Evolutionary conservation across 192 early-diverging fungal genomes (phyloP).

Genomic region (Jimgerdemannia flammicorona): DNA sequence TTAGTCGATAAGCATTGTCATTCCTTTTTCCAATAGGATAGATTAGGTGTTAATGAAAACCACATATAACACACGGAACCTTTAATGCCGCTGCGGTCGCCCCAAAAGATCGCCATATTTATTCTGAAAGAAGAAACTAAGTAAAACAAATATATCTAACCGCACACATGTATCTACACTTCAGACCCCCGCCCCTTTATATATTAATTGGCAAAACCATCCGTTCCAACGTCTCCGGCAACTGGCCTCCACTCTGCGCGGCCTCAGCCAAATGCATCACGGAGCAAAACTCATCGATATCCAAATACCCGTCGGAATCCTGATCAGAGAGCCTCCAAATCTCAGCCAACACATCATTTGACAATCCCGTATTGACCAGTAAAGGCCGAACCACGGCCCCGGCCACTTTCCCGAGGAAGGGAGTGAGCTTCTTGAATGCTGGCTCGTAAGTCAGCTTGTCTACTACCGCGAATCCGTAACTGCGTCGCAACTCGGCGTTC

Average conservation of each 20-base stretch:
- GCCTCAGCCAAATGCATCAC: slow-evolving; percentile 68
- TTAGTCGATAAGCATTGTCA: no score
- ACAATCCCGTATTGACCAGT: slow-evolving; percentile 62
- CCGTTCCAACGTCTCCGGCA: slow-evolving; percentile 45
- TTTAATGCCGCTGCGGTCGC: no score
- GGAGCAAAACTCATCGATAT: slow-evolving; percentile 78
- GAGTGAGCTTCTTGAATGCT: slow-evolving; percentile 42
- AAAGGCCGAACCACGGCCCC: slow-evolving; percentile 54
- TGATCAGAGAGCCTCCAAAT: slow-evolving; percentile 77
- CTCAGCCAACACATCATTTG: slow-evolving; percentile 59
- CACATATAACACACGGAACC: no score
- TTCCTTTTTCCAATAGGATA: no score
- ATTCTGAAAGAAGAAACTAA: no score
- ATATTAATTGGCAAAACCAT: no score
- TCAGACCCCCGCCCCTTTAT: no score
- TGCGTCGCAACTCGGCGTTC: slow-evolving; percentile 27
- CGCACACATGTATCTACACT: no score
- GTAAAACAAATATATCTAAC: no score
- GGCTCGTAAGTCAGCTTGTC: slow-evolving; percentile 46
- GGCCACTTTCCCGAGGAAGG: slow-evolving; percentile 51
- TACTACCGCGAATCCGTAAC: slow-evolving; percentile 50
- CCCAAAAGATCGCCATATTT: no score
- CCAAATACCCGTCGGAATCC: slow-evolving; percentile 78
- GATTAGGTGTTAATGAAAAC: no score
- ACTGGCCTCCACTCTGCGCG: slow-evolving; percentile 34